phyloP scores from a whole-genome alignment of 2,329 filamentous ascomycete species.

The Alternaria brassicicola region DNA sequence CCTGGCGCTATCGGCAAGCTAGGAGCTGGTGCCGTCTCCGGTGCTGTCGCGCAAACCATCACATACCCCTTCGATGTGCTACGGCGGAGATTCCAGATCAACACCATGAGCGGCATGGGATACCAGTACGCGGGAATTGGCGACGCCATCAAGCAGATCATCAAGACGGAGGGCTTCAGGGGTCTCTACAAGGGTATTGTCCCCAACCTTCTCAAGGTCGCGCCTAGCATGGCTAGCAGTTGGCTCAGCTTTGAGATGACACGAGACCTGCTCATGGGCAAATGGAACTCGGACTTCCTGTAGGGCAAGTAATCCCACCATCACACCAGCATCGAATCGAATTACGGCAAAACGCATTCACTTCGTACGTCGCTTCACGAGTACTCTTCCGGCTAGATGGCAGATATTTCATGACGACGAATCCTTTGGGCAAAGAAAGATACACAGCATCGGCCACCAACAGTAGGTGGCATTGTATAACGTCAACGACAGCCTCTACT shows the following conservation, averaged over 20 bases:
- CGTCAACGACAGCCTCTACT: conserved; percentile 9
- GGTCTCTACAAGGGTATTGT: conserved; percentile 96
- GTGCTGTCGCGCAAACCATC: conserved; percentile 93
- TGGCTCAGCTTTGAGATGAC: conserved; percentile 98
- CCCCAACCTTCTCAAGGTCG: conserved; percentile 94
- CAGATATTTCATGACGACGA: conserved; percentile 1
- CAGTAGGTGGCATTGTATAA: conserved; percentile 11
- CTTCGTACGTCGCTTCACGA: neutral
- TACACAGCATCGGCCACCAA: neutral
- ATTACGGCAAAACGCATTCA: neutral
- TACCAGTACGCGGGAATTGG: conserved; percentile 90
- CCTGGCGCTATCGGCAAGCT: conserved; percentile 82
- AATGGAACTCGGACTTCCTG: conserved; percentile 39
- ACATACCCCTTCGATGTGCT: conserved; percentile 98
- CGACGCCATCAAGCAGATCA: conserved; percentile 81
- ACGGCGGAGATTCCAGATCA: conserved; percentile 94
- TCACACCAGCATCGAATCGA: neutral
- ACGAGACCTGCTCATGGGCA: conserved; percentile 77
- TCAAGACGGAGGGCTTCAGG: conserved; percentile 79
- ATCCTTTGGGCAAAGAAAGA: neutral
- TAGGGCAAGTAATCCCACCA: conserved; percentile 14
- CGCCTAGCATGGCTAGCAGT: conserved; percentile 97
- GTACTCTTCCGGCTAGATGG: conserved; percentile 8
- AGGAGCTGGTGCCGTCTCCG: conserved; percentile 89
- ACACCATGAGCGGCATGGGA: conserved; percentile 98